These are phyloP conservation scores for Epichloe gansuensis DNA, from an alignment of 2,329 filamentous ascomycete species.

Conservation along the genomic window DNA sequence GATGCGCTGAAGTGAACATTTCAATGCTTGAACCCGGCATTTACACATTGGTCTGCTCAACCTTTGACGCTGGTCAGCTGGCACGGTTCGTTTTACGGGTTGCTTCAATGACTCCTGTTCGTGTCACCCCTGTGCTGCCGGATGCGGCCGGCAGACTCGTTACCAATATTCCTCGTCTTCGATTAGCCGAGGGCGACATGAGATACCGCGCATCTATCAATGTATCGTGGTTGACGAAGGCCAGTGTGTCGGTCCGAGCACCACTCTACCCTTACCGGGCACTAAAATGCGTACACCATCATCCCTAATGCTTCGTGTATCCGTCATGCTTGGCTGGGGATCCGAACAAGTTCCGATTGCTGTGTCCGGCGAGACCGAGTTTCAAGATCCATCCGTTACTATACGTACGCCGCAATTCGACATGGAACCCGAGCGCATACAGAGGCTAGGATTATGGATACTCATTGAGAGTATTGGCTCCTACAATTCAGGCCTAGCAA, in stretches of 20 bases:
- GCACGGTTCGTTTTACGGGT: constrained; percentile 65
- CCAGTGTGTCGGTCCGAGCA: constrained; percentile 26
- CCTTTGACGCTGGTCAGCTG: constrained; percentile 70
- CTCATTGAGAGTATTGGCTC: constrained; percentile 71
- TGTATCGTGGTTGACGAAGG: constrained; percentile 42
- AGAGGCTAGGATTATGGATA: constrained; percentile 56
- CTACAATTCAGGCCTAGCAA: constrained; percentile 25
- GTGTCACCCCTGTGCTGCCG: constrained; percentile 49
- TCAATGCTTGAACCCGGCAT: constrained; percentile 51
- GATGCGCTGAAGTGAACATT: constrained; percentile 59
- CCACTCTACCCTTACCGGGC: constrained; percentile 15
- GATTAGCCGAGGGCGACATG: constrained; percentile 31
- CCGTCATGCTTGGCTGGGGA: constrained; percentile 60
- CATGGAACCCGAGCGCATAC: constrained; percentile 50
- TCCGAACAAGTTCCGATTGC: constrained; percentile 54
- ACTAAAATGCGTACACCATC: constrained; percentile 21
- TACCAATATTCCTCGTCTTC: constrained; percentile 44
- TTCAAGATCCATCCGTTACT: constrained; percentile 53
- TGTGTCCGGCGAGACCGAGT: constrained; percentile 59
- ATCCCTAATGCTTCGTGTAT: constrained; percentile 52
- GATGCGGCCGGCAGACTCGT: constrained; percentile 66
- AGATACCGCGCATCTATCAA: constrained; percentile 28
- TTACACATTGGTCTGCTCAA: constrained; percentile 85
- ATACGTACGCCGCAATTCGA: constrained; percentile 65
- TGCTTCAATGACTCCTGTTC: constrained; percentile 47